Percentiles rank a stretch among this genome's conserved stretches.
Conservation (phyloP, 257 asterid genomes). For the Craterostigma plantagineum region DNA sequence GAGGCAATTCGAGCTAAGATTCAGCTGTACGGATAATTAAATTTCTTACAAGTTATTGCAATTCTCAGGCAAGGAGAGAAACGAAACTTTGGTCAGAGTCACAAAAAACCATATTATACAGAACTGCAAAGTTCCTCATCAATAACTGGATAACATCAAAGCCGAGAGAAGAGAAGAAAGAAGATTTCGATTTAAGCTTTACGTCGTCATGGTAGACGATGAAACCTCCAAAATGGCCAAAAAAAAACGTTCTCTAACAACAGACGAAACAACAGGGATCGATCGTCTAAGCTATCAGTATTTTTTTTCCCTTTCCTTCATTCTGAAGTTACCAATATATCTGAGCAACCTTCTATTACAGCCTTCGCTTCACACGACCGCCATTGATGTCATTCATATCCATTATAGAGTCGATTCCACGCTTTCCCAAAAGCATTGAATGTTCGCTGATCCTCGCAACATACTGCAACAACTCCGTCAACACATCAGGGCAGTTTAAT, state of each 20-base stretch:
- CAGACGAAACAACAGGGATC: slow-evolving; percentile 15
- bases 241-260: too few relatives aligned
- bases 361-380: slow-evolving; percentile 87
- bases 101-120: too few relatives aligned
- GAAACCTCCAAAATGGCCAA: slow-evolving; percentile 51
- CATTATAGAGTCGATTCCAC: slow-evolving; percentile 29
- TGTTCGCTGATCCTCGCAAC: slow-evolving; percentile 76
- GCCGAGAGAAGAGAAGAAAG: too few relatives aligned
- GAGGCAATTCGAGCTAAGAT: too few relatives aligned
- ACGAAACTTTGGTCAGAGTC: too few relatives aligned
- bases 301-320: background rate
- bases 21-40: too few relatives aligned
- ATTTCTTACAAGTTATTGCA: too few relatives aligned
- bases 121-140: slow-evolving; percentile 15
- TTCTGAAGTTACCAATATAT: too few relatives aligned
- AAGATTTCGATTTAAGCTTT: too few relatives aligned
- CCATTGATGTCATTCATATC: slow-evolving; percentile 64
- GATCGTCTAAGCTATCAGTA: slow-evolving; percentile 2
- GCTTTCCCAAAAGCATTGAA: slow-evolving; percentile 32
- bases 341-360: slow-evolving; percentile 7
- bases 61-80: too few relatives aligned
- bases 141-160: slow-evolving; percentile 1
- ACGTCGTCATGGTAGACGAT: slow-evolving; percentile 14
- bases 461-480: slow-evolving; percentile 68
- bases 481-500: slow-evolving; percentile 78